These are phyloP conservation scores for Solanum clarkiae DNA, from an alignment of 257 asterid species.

Conservation along the genomic window DNA sequence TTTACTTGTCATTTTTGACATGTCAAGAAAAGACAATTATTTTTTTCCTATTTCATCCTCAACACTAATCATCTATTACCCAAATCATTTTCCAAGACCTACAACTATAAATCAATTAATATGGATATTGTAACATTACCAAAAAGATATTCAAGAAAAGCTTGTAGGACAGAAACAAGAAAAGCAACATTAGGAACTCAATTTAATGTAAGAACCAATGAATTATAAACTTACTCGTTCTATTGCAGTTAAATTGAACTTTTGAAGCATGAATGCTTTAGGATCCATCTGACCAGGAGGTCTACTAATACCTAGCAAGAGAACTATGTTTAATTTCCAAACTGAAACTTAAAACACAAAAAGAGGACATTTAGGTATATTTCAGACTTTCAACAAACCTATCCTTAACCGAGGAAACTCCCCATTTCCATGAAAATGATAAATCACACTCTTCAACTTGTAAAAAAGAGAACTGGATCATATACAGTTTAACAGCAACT, in stretches of 20 bases:
- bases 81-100: too few relatives aligned
- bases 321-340: background rate
- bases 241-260: conserved; percentile 62
- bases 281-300: conserved; percentile 99
- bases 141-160: background rate
- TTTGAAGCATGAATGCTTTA: conserved; percentile 82
- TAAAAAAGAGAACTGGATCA: background rate
- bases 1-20: too few relatives aligned
- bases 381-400: conserved; percentile 31
- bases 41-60: too few relatives aligned
- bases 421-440: conserved; percentile 67
- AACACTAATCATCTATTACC: too few relatives aligned
- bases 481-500: background rate
- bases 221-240: conserved; percentile 45
- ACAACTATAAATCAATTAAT: too few relatives aligned
- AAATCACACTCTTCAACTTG: conserved; percentile 69
- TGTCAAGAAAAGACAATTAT: too few relatives aligned
- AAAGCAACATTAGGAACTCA: background rate
- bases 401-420: conserved; percentile 82
- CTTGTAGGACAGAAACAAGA: background rate
- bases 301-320: conserved; percentile 64
- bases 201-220: background rate
- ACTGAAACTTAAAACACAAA: background rate
- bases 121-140: background rate
- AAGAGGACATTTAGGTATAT: background rate